Conservation (phyloP, 176 grass and related monocot species). For the Carex pumila region DNA sequence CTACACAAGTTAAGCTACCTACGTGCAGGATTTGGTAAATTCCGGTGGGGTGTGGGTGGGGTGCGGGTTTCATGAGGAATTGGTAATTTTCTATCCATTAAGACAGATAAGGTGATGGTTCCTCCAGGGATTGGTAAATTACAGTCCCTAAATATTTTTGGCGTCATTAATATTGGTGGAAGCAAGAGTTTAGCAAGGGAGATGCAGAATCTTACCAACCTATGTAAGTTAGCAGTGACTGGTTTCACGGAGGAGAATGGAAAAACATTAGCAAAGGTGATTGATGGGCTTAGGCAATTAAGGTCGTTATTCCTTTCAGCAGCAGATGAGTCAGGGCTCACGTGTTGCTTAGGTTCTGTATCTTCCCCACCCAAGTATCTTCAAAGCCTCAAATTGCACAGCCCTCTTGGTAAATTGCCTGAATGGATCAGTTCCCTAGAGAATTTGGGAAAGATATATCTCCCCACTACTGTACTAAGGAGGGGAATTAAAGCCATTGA, state of each 20-base stretch:
- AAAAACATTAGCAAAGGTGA: neutral
- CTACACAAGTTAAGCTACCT: too few relatives aligned
- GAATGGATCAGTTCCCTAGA: neutral
- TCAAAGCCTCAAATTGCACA: neutral
- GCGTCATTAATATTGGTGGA: neutral
- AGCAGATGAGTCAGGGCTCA: neutral
- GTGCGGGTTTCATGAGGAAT: too few relatives aligned
- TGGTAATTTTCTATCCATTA: too few relatives aligned
- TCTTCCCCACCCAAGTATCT: neutral
- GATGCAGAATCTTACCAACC: neutral
- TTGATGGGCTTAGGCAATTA: neutral
- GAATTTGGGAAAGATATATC: constrained; percentile 15
- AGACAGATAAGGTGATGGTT: neutral
- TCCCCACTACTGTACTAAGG: neutral
- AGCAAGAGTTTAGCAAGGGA: neutral
- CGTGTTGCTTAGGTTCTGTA: neutral
- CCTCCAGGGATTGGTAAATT: neutral
- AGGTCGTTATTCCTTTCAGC: neutral
- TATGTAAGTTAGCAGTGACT: neutral
- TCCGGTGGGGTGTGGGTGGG: too few relatives aligned
- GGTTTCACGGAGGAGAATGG: constrained; percentile 8
- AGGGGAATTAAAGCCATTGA: neutral
- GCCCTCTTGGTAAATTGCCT: neutral
- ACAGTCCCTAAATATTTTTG: neutral
- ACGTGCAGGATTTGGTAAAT: too few relatives aligned